Evolutionary conservation across 148 eudicot species (phyloP), one percentile per base, ranked within the genome.

Genomic region (Nyssa sinensis): DNA sequence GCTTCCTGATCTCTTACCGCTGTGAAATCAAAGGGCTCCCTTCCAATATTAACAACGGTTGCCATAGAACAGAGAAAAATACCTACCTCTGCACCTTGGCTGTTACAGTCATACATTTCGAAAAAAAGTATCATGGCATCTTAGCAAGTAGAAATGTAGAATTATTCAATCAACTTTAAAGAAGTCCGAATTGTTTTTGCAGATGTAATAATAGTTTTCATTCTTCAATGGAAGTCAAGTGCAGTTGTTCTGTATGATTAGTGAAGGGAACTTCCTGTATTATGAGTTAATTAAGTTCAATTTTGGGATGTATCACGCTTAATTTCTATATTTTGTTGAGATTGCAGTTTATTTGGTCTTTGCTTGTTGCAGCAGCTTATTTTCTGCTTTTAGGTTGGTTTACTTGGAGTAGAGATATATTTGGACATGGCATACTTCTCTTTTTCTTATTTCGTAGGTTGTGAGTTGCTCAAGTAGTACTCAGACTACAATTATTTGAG

Each of bases 391-490:
- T 16, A 29, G 55, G n/a, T n/a, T n/a, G n/a, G n/a, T 5, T 29
- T 41, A 53, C 25, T 14, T 37, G 7, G 39, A 34, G 29, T 31
- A 14, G 14, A 62, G 28, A 49, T 78, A 19, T 49, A 32, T 19
- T 31, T 35, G n/a, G 31, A 19, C 8, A 28, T 74, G 72, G 55
- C 33, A 17, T 55, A 62, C 44, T 67, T 27, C 24, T 70, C 13
- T 28, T 11, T 58, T 34, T 28, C 4, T 27, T 55, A 28, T 27
- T 70, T 64, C 32, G 9, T 69, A 86, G 88, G 84, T 64, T 37
- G 39, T 78, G 74, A 78, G 77, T 74, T 78, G 82, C 80, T 80
- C 78, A 57, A 80, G 79, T 64, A 69, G 62, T 58, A 73, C 67
- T 23, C 71, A 75, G 55, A 55, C 82, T 64, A 51, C 76, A 3